Evolutionary conservation across 1,139 yeast genomes (phyloP), one percentile per base, ranked within the genome.

Genomic region (Lodderomyces margitis): DNA sequence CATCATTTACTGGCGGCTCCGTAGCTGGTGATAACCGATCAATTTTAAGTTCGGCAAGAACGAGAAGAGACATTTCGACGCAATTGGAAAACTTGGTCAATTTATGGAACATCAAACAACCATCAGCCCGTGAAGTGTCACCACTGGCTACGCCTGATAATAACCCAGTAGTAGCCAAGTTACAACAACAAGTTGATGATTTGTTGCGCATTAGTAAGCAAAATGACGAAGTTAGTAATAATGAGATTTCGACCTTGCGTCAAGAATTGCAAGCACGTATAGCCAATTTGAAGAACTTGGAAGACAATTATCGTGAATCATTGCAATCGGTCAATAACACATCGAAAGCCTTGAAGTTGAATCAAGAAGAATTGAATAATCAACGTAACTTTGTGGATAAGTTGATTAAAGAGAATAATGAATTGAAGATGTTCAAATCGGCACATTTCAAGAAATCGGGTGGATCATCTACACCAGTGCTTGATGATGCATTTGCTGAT

Each of bases 251-350:
- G 15, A 64, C 64, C 17, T 60, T 78, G 47, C 61, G 50, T 63
- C 60, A 43, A 19, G 74, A 70, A 38, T 61, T 72, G 48, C 53
- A 49, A 11, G 57, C 54, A 15, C 70, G 59, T 44, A 45, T 61
- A 36, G 48, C 52, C 20, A 55, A 60, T 46, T 70, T 58, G 72
- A 83, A 58, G 45, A 55, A 55, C 9, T 61, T 67, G 44, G 78
- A 72, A 56, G 74, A 66, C 4, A 83, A 84, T 54, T 86, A 85
- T 62, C 78, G 78, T 45, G 81, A 82, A 53, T 85, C 94, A 1
- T 62, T 86, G 46, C 81, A 79, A 51, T 80, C 88, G 30, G 84
- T 87, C 21, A 80, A 78, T 53, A 86, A 82, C 57, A 82, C 92
- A 9, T 83, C 86, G 45, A 79, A 77, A 50, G 96, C 96, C 0